Base-by-base conservation (phyloP, 1,284 basidiomycete genomes). In the Sparassis latifolia region DNA sequence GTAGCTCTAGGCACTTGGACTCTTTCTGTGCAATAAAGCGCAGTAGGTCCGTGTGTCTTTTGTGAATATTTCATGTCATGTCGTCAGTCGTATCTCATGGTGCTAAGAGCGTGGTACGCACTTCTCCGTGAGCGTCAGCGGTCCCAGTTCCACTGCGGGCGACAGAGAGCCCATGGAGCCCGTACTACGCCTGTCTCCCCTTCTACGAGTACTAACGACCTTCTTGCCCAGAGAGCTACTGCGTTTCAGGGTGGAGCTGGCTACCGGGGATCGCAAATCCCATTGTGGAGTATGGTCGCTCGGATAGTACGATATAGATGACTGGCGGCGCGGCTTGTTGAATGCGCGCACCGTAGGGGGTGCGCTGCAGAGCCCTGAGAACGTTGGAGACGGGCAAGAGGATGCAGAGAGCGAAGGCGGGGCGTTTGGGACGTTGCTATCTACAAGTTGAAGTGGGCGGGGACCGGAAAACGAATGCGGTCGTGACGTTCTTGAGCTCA, bases 1-100 rank as follows among this genome's bases (percentile, higher is more conserved):
- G 80, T 38, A 91, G 71, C 52, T 91, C 88, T 42, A 89, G 76
- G 56, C 86, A 89, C 65, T 82, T 86, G 0, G 85, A 79, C 62
- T 91, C 88, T 57, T 90, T 90, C 67, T 89, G 86, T 0, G 88
- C 88, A 50, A 91, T 90, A 57, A 84, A 85, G 32, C 78, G 82
- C 20, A 90, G 68, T 3, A 90, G 70, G 53, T 89, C 88, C 12
- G 83, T 79, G 59, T 91, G 85, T 61, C 88, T 90, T 45, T 20
- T 20, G 20, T 20, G 20, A 20, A 20, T 20, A 20, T 20, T 20
- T 20, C 20, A 20, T 20, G 20, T 20, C 20, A 20, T 20, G 20
- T 20, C 20, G 20, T 20, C 20, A 20, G n/a, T n/a, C 29, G 5
- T 10, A n/a, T 6, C 28, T 33, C 39, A 20, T 20, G 20, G 20